Evolutionary conservation across 805 yeast genomes (phyloP).

Genomic region (Maudiozyma saulgeensis): DNA sequence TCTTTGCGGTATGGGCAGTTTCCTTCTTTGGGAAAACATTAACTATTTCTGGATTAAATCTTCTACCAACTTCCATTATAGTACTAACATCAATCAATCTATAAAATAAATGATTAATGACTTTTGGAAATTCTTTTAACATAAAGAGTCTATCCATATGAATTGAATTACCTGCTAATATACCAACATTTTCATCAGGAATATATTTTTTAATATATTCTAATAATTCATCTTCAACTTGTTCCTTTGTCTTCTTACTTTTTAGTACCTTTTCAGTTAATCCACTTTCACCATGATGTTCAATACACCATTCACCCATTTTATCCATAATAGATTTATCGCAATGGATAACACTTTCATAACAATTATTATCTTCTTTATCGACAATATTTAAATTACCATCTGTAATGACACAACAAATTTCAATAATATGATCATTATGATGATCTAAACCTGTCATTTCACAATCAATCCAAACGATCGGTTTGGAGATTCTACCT

Average conservation of each 20-base stretch:
- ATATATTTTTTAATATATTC: constrained; percentile 50
- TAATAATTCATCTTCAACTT: constrained; percentile 59
- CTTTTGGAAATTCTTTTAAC: constrained; percentile 72
- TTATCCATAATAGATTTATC: constrained; percentile 49
- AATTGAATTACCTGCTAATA: constrained; percentile 84
- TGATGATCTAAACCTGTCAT: constrained; percentile 91
- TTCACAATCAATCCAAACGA: constrained; percentile 97
- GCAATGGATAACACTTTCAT: constrained; percentile 71
- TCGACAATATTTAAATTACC: constrained; percentile 66
- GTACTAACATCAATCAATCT: constrained; percentile 87
- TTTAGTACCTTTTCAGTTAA: constrained; percentile 60
- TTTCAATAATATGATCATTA: constrained; percentile 80
- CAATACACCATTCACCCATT: constrained; percentile 85
- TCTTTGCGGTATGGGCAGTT: constrained; percentile 73
- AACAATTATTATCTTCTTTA: constrained; percentile 42
- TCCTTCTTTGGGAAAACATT: constrained; percentile 51
- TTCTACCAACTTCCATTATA: constrained; percentile 64
- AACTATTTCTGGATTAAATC: constrained; percentile 65
- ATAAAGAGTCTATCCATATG: constrained; percentile 87
- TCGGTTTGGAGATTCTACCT: constrained; percentile 24
- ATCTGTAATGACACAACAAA: constrained; percentile 85
- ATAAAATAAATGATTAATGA: constrained; percentile 54
- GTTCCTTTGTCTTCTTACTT: constrained; percentile 41
- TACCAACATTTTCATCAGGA: constrained; percentile 45
- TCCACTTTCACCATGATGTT: constrained; percentile 74